A percentile compares a stretch with the other conserved stretches of the same genome.
Evolutionary conservation across 2,329 filamentous ascomycete genomes (phyloP).

Genomic region (Pseudogymnoascus sp.): DNA sequence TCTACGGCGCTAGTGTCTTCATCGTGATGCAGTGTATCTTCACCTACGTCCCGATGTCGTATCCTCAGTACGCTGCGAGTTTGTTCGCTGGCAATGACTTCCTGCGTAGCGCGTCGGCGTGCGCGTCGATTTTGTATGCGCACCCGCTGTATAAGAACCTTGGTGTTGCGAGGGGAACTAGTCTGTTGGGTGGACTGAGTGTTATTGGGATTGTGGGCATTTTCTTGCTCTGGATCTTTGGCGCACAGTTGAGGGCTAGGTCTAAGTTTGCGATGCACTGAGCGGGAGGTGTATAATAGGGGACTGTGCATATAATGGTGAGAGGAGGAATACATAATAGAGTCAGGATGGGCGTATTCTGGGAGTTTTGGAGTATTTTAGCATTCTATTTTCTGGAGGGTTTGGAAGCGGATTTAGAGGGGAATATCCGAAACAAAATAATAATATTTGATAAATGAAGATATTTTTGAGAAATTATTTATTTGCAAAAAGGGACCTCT

Average conservation of each 20-base stretch:
- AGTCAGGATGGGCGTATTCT: background rate
- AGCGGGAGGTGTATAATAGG: background rate
- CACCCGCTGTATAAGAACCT: constrained; percentile 52
- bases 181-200: constrained; percentile 48
- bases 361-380: background rate
- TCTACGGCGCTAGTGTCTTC: constrained; percentile 46
- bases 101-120: constrained; percentile 50
- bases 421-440: background rate
- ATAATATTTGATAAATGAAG: background rate
- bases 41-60: constrained; percentile 49
- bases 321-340: background rate
- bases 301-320: background rate
- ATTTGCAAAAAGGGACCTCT: background rate
- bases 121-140: constrained; percentile 52
- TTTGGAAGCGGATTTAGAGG: background rate
- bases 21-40: constrained; percentile 54
- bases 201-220: constrained; percentile 51
- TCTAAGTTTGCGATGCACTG: constrained; percentile 23
- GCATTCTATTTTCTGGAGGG: background rate
- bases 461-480: background rate
- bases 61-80: constrained; percentile 49
- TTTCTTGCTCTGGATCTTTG: constrained; percentile 28
- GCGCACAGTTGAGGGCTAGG: constrained; percentile 22
- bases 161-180: constrained; percentile 50
- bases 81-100: constrained; percentile 57